These are phyloP conservation scores for Pseudisothecium myosuroides DNA, from an alignment of 225 moss, liverwort and hornwort genomes.

Conservation along the genomic window DNA sequence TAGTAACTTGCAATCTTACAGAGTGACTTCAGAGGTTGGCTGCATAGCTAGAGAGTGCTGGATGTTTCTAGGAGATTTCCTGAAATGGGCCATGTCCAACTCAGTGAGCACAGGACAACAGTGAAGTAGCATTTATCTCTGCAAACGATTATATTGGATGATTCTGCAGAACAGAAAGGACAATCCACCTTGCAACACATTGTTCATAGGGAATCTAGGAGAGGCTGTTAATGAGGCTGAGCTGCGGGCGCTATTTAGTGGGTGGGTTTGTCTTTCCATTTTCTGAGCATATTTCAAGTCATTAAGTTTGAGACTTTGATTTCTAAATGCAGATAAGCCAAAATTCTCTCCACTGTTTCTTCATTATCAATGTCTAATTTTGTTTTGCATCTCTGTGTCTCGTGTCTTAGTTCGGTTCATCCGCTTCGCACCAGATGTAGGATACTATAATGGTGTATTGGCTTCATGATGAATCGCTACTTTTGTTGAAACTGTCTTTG, in stretches of 20 bases:
- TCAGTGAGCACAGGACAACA: background rate
- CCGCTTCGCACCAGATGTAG: background rate
- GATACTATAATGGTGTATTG: background rate
- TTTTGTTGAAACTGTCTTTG: background rate
- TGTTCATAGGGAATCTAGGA: slow-evolving; percentile 89
- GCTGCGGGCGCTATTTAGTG: slow-evolving; percentile 76
- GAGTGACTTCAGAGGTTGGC: background rate
- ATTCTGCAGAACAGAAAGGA: slow-evolving; percentile 81
- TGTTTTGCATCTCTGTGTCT: background rate
- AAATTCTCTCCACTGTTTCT: background rate
- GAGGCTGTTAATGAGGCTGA: slow-evolving; percentile 85
- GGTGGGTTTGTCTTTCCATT: slow-evolving; percentile 32
- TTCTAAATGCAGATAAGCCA: background rate
- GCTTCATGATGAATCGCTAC: background rate
- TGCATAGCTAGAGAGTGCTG: background rate
- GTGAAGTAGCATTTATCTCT: background rate
- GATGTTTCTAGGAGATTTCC: background rate
- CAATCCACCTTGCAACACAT: slow-evolving; percentile 96
- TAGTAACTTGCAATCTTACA: background rate
- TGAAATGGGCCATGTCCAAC: background rate
- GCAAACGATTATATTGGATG: background rate
- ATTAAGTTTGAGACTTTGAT: background rate
- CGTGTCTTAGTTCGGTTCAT: background rate
- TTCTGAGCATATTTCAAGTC: background rate
- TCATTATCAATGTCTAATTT: background rate